A percentile compares a stretch with the other conserved stretches of the same genome.
These are phyloP conservation scores for Trichomonas gallinae DNA, from an alignment of 208 protist species.

Conservation along the genomic window DNA sequence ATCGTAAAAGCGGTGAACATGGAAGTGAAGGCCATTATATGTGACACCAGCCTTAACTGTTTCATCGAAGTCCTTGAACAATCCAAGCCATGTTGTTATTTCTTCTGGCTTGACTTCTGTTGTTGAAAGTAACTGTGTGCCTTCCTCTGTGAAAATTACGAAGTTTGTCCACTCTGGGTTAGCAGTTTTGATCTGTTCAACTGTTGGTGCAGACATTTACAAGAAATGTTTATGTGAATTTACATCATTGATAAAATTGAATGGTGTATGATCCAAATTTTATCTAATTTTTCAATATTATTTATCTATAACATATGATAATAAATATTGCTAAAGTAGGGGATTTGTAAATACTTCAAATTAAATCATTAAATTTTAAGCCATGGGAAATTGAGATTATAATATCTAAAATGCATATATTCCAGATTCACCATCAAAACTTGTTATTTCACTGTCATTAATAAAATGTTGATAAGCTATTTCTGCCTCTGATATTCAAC, in stretches of 20 bases:
- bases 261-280: no score
- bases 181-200: background rate
- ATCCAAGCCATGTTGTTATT: background rate
- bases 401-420: no score
- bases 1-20: conserved; percentile 6
- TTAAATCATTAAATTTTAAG: no score
- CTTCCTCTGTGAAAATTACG: background rate
- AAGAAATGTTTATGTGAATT: no score
- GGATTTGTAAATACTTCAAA: background rate
- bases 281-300: background rate
- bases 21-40: background rate
- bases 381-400: no score
- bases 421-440: no score
- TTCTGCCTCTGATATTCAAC: no score
- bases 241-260: background rate
- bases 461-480: no score
- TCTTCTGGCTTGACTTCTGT: background rate
- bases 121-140: background rate
- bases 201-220: background rate
- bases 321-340: background rate
- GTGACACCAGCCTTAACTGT: background rate
- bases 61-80: background rate
- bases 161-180: background rate
- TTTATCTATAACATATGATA: background rate
- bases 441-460: no score